These are phyloP conservation scores for Ophiostoma novo-ulmi DNA, from an alignment of 2,329 filamentous ascomycete genomes.

Conservation along the genomic window DNA sequence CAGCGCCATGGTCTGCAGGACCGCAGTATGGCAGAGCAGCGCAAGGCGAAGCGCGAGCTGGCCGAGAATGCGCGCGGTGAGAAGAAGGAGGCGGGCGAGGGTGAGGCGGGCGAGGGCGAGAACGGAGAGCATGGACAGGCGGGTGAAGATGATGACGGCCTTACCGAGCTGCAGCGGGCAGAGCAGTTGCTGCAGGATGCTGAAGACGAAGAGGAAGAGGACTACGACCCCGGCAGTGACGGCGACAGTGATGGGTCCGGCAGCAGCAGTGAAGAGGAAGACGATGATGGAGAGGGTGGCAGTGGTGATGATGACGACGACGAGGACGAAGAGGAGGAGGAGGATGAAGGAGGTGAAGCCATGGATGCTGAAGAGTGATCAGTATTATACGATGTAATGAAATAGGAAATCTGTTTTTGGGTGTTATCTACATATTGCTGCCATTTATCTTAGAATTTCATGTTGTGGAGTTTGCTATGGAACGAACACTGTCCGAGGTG, in stretches of 20 bases:
- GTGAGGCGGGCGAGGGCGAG: slow-evolving; percentile 37
- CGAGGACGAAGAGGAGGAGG: not conserved
- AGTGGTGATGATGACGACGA: slow-evolving; percentile 8
- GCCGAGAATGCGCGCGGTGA: slow-evolving; percentile 52
- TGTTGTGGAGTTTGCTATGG: not conserved
- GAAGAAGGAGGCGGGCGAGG: slow-evolving; percentile 33
- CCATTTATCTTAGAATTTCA: not conserved
- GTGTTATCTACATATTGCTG: not conserved
- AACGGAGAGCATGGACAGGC: slow-evolving; percentile 26
- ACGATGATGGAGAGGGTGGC: slow-evolving; percentile 35
- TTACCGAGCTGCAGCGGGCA: slow-evolving; percentile 48
- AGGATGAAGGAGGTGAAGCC: not conserved
- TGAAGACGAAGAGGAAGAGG: slow-evolving; percentile 60
- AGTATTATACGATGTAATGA: not conserved
- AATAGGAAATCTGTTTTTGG: not conserved
- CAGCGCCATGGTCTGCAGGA: slow-evolving; percentile 58
- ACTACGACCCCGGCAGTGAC: slow-evolving; percentile 60
- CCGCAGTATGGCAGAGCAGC: slow-evolving; percentile 62
- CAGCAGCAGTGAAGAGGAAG: slow-evolving; percentile 47
- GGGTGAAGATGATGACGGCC: slow-evolving; percentile 35
- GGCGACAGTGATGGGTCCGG: slow-evolving; percentile 56
- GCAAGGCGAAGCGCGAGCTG: slow-evolving; percentile 59
- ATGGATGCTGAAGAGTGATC: not conserved
- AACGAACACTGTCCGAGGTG: not conserved
- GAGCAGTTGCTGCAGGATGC: slow-evolving; percentile 52